Base-by-base conservation (phyloP, 768 basidiomycete genomes). In the Trametes cinnabarina region DNA sequence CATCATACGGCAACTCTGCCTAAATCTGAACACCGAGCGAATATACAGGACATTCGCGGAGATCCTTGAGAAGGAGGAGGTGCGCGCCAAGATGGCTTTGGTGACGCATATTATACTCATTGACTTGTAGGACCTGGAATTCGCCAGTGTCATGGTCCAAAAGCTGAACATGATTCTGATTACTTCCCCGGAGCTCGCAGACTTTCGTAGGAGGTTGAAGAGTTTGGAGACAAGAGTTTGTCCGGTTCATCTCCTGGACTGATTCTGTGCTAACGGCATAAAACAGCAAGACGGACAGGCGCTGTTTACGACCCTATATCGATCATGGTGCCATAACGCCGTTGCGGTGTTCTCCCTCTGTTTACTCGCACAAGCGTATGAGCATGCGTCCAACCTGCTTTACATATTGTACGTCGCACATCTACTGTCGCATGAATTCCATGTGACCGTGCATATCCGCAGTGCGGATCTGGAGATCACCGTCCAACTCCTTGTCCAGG, bases 271-370 rank as follows among this genome's bases (percentile, higher is more conserved):
- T 40, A 19, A 55, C 40, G 14, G 22, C 9, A 48, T n/a, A 50
- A 32, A 32, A 28, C 57, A 88, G 85, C 87, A 96, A 90, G 97
- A 99, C 63, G 95, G 96, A 3, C 97, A 98, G 74, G 91, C 91
- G 15, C 72, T 99, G 20, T 99, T 98, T 70, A 92, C 90, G 11
- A 92, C 90, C 0, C 76, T 99, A 3, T 99, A 99, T 67, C 82
- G 93, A 19, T 98, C 94, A 19, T 99, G 97, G 97, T 98, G 94
- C 70, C 97, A 99, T 66, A 98, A 98, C 68, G 91, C 96, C 1
- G 95, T 98, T 41, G 89, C 97, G 0, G 94, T 94, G 1, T 97
- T 99, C 69, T 94, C 97, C 1, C 80, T 99, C 6, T 99, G 97
- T 71, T 79, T 99, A 26, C 79, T 99, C 23, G 97, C 97, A 5